phyloP scores from a whole-genome alignment of 352 stramenopile species.

The Globisporangium abappressorium region DNA sequence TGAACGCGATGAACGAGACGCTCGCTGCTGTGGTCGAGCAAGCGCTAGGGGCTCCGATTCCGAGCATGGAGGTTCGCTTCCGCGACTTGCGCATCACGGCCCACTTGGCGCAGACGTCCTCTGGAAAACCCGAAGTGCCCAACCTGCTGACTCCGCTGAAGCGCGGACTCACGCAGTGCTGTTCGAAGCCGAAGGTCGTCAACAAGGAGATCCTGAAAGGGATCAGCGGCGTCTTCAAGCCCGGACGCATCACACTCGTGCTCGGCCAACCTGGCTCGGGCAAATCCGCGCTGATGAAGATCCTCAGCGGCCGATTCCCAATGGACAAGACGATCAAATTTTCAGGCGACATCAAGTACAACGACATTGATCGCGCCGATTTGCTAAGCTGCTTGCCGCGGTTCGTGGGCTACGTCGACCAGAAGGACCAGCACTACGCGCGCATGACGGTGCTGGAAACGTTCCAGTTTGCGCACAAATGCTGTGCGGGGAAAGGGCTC shows the following conservation, averaged over 20 bases:
- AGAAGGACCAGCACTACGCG: constrained; percentile 86
- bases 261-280: constrained; percentile 29
- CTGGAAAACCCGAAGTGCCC: constrained; percentile 18
- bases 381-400: constrained; percentile 28
- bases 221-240: constrained; percentile 27
- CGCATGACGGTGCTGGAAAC: constrained; percentile 91
- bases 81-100: constrained; percentile 44
- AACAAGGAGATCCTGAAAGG: constrained; percentile 27
- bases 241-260: constrained; percentile 21
- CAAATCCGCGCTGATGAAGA: constrained; percentile 43
- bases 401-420: constrained; percentile 43
- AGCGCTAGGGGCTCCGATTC: constrained; percentile 35
- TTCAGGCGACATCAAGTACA: constrained; percentile 44
- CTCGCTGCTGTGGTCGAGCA: constrained; percentile 41
- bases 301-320: constrained; percentile 41
- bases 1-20: constrained; percentile 51
- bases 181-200: constrained; percentile 17
- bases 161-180: constrained; percentile 12
- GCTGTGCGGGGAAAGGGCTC: constrained; percentile 36
- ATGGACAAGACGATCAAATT: constrained; percentile 39
- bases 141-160: constrained; percentile 22
- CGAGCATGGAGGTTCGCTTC: constrained; percentile 55
- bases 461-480: constrained; percentile 91
- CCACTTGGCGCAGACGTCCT: constrained; percentile 11
- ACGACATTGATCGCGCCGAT: constrained; percentile 25